Evolutionary conservation across 345 rosid species (phyloP).

Genomic region (Euphorbia tirucalli): DNA sequence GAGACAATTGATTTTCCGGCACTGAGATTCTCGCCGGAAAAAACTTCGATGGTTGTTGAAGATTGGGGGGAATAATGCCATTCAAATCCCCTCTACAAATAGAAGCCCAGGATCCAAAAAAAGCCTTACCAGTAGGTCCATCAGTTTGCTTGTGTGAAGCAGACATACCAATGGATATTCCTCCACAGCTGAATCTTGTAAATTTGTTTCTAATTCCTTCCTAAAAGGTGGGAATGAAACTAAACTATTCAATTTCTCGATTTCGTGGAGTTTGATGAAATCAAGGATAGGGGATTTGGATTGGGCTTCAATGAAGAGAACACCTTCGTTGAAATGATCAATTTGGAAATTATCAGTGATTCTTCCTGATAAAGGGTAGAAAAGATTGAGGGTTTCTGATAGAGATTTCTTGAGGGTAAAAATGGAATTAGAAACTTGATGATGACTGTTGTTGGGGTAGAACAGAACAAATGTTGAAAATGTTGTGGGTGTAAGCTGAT

Average conservation of each 20-base stretch:
- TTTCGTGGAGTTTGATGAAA: constrained; percentile 1
- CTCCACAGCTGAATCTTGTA: constrained; percentile 15
- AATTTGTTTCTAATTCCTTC: not conserved
- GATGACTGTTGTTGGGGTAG: not conserved
- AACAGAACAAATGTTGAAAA: constrained; percentile 6
- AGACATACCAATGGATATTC: not conserved
- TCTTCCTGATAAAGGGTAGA: constrained; percentile 26
- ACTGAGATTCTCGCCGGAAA: constrained; percentile 17
- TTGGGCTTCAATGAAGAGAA: constrained; percentile 12
- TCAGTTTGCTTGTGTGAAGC: constrained; percentile 11
- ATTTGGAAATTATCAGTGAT: constrained; percentile 11
- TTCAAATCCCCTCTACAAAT: not conserved
- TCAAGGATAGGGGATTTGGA: not conserved
- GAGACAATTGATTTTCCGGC: constrained; percentile 11
- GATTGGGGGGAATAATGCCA: not conserved
- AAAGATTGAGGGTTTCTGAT: constrained; percentile 17
- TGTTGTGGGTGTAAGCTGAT: constrained; percentile 25
- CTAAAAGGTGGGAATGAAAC: not conserved
- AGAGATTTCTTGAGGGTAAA: constrained; percentile 8
- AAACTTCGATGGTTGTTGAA: not conserved
- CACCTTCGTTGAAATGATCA: constrained; percentile 17
- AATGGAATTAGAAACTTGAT: not conserved
- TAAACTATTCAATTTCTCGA: constrained; percentile 5
- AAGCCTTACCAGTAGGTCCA: constrained; percentile 1
- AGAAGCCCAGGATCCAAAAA: constrained; percentile 2